Base-by-base conservation (phyloP, 2,329 filamentous ascomycete genomes). In the Daldinia sp. region DNA sequence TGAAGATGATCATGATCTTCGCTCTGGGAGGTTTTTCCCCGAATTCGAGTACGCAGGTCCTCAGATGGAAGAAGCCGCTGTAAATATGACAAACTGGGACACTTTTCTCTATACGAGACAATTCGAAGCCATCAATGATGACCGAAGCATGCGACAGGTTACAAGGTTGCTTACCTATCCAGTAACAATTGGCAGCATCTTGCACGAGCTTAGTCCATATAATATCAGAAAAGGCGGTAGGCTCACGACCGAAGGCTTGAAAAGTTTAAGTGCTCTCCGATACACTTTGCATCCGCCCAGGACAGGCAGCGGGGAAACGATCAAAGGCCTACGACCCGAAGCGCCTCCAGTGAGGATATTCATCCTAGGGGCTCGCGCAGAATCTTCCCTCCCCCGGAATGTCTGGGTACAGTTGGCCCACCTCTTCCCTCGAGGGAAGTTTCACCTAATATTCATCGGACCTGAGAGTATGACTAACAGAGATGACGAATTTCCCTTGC, bases 1-100 rank as follows among this genome's bases (percentile, higher is more conserved):
- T 74, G 96, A 99, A 82, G 96, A 99, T 77, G 96, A 99, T 74
- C 97, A 99, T 78, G 96, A 99, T 79, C 82, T 99, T 73, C 87
- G 92, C 57, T 97, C 93, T 18, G 96, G 96, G 3, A 88, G 96
- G 30, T 92, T 93, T 80, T 99, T 99, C 81, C 91, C 92, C 13
- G 97, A 99, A 80, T 98, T 97, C 77, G 90, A 94, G 69, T 97
- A 97, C 77, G 94, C 96, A 0, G 93, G 92, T 13, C 86, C 90
- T 61, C 94, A 98, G 82, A 90, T 98, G 79, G 94, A 98, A 72
- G 95, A 98, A 79, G 93, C 94, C 37, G 86, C 96, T 72, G 89
- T 98, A 73, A 99, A 99, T 81, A 94, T 99, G 92, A 97, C 92
- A 48, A 99, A 97, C 80, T 99, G 96, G 96, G 96, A 99, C 80